Conservation (phyloP, 1,284 basidiomycete species). For the Moesziomyces sp. region DNA sequence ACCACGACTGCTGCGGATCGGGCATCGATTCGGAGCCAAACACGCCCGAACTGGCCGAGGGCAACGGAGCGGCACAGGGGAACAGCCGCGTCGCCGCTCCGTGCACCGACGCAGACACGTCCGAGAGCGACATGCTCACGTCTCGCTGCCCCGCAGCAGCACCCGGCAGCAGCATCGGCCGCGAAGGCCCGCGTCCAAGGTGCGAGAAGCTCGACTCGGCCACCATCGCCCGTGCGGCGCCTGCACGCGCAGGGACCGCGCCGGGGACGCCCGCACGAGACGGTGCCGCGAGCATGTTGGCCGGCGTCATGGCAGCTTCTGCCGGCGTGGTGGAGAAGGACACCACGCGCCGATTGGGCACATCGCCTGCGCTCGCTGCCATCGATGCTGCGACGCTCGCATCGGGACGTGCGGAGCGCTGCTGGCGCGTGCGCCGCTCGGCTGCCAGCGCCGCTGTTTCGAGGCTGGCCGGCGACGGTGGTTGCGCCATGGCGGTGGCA, state of each 20-base stretch:
- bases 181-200: not conserved
- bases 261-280: too few species aligned
- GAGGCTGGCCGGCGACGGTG: not conserved
- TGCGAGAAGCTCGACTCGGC: not conserved
- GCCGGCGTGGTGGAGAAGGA: conserved; percentile 5
- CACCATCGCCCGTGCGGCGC: not conserved
- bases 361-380: not conserved
- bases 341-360: conserved; percentile 1
- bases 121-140: not conserved
- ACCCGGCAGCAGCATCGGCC: not conserved
- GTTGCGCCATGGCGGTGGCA: not conserved
- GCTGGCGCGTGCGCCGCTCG: not conserved
- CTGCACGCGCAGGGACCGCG: not conserved
- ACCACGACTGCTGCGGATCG: not conserved
- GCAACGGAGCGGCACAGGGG: too few species aligned
- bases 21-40: not conserved
- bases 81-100: too few species aligned
- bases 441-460: not conserved
- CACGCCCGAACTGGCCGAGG: too few species aligned
- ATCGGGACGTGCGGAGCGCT: not conserved
- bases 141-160: not conserved
- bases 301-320: not conserved
- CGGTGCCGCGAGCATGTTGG: not conserved
- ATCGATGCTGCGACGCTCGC: not conserved
- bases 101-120: not conserved